Base-by-base conservation (phyloP, 1,284 basidiomycete genomes). In the Trichosporon sp. region DNA sequence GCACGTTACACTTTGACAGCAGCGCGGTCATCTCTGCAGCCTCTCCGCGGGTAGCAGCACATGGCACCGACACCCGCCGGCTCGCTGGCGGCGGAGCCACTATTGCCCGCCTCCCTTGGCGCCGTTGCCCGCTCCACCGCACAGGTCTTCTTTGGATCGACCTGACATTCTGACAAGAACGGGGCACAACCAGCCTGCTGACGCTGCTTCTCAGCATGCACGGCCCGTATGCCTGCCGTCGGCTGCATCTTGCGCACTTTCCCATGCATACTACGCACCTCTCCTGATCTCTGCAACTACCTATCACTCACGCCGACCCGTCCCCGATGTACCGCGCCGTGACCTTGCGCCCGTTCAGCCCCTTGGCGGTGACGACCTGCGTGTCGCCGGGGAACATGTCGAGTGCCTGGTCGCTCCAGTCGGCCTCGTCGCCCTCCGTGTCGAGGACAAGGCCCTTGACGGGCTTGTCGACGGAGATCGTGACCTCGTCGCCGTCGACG, bases 361-460 rank as follows among this genome's bases (percentile, higher is more conserved):
- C 92, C 51, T 84, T 78, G 13, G 88, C 91, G 47, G 78, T 81
- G 67, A 95, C 74, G 0, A 75, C 65, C 81, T 93, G 92, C 65
- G 87, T 86, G 83, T 95, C 93, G 58, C 87, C 90, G 13, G 93
- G 93, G 67, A 92, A 88, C 60, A 96, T 85, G 82, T 95, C 93
- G 74, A 95, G 88, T 5, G 89, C 92, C 80, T 95, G 93, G 85
- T 95, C 92, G 73, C 88, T 87, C 91, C 92, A 94, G 75, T 86
- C 85, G 21, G 88, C 91, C 35, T 77, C 77, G 13, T 70, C 75
- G 25, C 89, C 86, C 34, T 89, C 88, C 34, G 88, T 89, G 72
- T 92, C 91, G 67, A 96, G 86, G 53, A 95, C 87, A 70, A 95
- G 85, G 4, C 92, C 92, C 80, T 95, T 95, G 83, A 95, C 86